phyloP scores from a whole-genome alignment of 2,329 filamentous ascomycete genomes.

The Myriosclerotinia duriaeana region DNA sequence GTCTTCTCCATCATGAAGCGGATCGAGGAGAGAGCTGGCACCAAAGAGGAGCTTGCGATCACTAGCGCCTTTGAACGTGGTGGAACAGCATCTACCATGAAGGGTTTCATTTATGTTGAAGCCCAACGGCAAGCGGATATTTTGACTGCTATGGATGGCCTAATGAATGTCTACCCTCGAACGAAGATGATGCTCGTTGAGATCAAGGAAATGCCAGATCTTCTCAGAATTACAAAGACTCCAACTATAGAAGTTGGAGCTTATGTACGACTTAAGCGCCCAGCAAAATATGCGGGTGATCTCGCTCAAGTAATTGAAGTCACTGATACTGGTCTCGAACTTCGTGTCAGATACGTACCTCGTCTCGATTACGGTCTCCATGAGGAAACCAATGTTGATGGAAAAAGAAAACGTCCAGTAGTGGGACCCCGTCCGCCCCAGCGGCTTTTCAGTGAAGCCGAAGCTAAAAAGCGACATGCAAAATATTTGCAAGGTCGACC shows the following conservation, averaged over 20 bases:
- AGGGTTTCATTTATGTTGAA: constrained; percentile 93
- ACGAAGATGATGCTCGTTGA: constrained; percentile 85
- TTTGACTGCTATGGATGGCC: constrained; percentile 74
- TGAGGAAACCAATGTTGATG: constrained; percentile 61
- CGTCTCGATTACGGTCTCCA: constrained; percentile 88
- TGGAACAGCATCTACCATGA: constrained; percentile 74
- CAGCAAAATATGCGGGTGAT: constrained; percentile 81
- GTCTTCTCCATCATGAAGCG: constrained; percentile 86
- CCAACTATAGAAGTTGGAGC: constrained; percentile 81
- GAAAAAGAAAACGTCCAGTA: constrained; percentile 75
- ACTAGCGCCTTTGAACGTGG: constrained; percentile 91
- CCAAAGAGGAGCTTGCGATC: constrained; percentile 79
- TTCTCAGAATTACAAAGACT: constrained; percentile 86
- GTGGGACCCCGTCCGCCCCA: constrained; percentile 75
- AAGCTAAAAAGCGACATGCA: constrained; percentile 85
- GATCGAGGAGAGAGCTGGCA: constrained; percentile 74
- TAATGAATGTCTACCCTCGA: constrained; percentile 87
- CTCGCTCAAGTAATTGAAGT: constrained; percentile 90
- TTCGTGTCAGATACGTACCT: constrained; percentile 83
- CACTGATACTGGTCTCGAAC: constrained; percentile 87
- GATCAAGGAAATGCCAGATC: constrained; percentile 95
- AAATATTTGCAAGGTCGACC: constrained; percentile 52
- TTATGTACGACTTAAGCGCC: constrained; percentile 84
- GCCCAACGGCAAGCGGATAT: constrained; percentile 86
- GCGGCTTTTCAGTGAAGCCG: constrained; percentile 86